A percentile compares a stretch with the other conserved stretches of the same genome.
Evolutionary conservation across 2,329 filamentous ascomycete genomes (phyloP).

Genomic region (Sclerotinia glacialis): DNA sequence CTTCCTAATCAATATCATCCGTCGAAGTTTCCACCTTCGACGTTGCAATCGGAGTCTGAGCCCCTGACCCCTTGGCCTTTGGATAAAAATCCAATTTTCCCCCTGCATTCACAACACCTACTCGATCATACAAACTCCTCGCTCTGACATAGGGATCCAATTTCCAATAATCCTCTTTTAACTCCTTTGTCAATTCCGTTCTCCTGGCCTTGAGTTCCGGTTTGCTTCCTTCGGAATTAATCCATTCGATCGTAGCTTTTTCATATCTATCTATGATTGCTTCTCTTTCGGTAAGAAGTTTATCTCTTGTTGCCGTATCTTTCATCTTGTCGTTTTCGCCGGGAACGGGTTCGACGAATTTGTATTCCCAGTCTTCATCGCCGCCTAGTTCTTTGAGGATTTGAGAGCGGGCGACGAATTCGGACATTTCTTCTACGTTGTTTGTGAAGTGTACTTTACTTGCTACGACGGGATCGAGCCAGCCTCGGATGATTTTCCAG

Average conservation of each 20-base stretch:
- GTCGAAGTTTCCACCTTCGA: conserved; percentile 20
- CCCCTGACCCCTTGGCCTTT: conserved; percentile 21
- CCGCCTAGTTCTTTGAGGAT: conserved; percentile 85
- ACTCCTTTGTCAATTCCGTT: conserved; percentile 56
- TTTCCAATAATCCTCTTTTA: conserved; percentile 80
- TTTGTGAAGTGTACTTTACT: conserved; percentile 92
- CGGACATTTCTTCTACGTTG: conserved; percentile 71
- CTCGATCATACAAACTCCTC: conserved; percentile 79
- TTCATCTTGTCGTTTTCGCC: conserved; percentile 78
- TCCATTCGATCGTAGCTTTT: conserved; percentile 71
- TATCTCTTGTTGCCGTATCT: conserved; percentile 59
- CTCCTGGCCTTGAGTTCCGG: conserved; percentile 54
- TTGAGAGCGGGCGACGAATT: conserved; percentile 67
- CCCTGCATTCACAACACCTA: conserved; percentile 64
- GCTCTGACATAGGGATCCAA: conserved; percentile 85
- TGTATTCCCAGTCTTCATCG: conserved; percentile 78
- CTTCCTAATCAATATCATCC: conserved; percentile 37
- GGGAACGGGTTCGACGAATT: conserved; percentile 70
- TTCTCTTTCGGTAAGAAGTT: conserved; percentile 61
- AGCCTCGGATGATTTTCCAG: conserved; percentile 92
- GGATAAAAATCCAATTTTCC: conserved; percentile 73
- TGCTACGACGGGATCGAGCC: conserved; percentile 95
- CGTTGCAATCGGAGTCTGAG: conserved; percentile 25
- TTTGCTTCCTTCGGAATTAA: conserved; percentile 47
- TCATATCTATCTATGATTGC: conserved; percentile 72